Evolutionary conservation across 768 basidiomycete genomes (phyloP).

Genomic region (Kockovaella imperatae): DNA sequence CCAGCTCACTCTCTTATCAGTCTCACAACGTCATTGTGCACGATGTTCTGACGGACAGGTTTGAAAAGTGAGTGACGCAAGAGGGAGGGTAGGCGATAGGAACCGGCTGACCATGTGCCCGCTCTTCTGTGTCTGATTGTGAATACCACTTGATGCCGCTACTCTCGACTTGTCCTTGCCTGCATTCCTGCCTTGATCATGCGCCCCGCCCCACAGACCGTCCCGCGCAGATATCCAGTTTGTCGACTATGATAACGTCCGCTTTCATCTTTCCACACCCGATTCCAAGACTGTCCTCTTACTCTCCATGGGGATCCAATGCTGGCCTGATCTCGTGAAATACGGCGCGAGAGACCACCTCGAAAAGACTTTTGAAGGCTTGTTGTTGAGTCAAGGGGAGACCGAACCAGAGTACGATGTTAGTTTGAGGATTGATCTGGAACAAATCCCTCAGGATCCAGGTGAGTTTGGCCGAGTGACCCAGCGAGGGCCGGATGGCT

Average conservation of each 20-base stretch:
- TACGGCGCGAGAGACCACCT: conserved; percentile 79
- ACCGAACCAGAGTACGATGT: conserved; percentile 85
- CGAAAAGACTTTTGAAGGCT: conserved; percentile 69
- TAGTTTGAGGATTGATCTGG: conserved; percentile 76
- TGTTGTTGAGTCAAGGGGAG: conserved; percentile 52
- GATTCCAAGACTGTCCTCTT: conserved; percentile 68
- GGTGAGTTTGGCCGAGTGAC: conserved; percentile 61
- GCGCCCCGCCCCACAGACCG: conserved; percentile 53
- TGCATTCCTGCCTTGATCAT: conserved; percentile 4
- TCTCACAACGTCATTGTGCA: conserved; percentile 89
- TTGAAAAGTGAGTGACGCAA: conserved; percentile 58
- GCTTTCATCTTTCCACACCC: conserved; percentile 85
- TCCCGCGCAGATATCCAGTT: conserved; percentile 88
- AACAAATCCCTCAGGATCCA: conserved; percentile 68
- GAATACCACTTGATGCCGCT: no score
- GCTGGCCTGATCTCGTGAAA: conserved; percentile 85
- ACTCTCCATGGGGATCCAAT: conserved; percentile 93
- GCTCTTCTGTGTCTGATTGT: background rate
- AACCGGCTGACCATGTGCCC: background rate
- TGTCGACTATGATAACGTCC: conserved; percentile 94
- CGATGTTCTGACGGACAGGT: conserved; percentile 77
- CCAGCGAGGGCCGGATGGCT: no score
- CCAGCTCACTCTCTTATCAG: conserved; percentile 39
- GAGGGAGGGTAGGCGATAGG: background rate
- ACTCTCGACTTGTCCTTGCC: background rate